Conservation (phyloP, 1,284 basidiomycete genomes). For the Pseudozyma pruni region DNA sequence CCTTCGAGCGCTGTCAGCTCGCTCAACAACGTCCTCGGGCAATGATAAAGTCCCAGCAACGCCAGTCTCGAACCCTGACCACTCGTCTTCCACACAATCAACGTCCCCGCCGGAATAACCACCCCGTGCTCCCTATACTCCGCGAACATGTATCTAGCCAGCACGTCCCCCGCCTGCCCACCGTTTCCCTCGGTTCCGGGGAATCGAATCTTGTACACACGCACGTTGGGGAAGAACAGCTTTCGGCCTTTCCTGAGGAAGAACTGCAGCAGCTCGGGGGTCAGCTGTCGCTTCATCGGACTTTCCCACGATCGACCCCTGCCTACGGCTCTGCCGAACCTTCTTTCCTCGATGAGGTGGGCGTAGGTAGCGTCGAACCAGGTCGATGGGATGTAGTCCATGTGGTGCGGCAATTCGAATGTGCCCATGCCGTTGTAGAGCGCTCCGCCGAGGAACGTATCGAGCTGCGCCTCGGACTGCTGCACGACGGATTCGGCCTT, state of each 20-base stretch:
- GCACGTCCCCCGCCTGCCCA: background rate
- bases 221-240: background rate
- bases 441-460: background rate
- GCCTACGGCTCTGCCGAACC: too few relatives aligned
- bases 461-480: background rate
- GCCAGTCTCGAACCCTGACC: background rate
- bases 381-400: background rate
- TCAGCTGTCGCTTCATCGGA: background rate
- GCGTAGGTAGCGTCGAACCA: slow-evolving; percentile 4
- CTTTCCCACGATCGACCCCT: background rate
- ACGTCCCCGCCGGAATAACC: background rate
- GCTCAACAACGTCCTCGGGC: background rate
- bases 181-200: background rate
- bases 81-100: background rate
- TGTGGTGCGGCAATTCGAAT: background rate
- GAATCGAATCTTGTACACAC: background rate
- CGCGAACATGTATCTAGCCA: background rate
- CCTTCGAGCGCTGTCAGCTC: background rate
- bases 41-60: slow-evolving; percentile 3
- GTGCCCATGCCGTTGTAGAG: too few relatives aligned
- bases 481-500: too few relatives aligned
- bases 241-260: background rate
- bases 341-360: background rate
- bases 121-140: background rate
- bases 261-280: background rate